Evolutionary conservation across 352 stramenopile genomes (phyloP).

Genomic region (Phytophthora syringae): DNA sequence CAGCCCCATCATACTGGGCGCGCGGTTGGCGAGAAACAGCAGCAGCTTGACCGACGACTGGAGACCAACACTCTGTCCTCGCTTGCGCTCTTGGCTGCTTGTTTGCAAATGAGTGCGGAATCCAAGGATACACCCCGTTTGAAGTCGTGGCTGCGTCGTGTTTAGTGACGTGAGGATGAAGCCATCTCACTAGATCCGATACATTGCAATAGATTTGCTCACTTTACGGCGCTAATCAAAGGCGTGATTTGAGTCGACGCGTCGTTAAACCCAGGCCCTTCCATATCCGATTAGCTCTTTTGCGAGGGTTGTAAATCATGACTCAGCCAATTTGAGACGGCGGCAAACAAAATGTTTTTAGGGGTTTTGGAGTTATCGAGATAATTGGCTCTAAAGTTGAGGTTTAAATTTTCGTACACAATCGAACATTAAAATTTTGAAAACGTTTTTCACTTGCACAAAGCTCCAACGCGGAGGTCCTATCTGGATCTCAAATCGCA

Average conservation of each 20-base stretch:
- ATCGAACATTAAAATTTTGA: too few species aligned
- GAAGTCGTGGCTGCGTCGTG: constrained; percentile 3
- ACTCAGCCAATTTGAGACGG: too few species aligned
- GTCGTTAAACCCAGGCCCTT: not conserved
- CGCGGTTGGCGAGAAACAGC: constrained; percentile 39
- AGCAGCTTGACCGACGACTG: constrained; percentile 36
- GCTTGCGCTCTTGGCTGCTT: constrained; percentile 9
- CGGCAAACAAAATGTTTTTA: too few species aligned
- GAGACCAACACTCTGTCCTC: constrained; percentile 27
- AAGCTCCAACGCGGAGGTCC: too few species aligned
- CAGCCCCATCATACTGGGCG: constrained; percentile 48
- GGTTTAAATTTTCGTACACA: too few species aligned
- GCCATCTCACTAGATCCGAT: not conserved
- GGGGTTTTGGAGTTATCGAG: too few species aligned
- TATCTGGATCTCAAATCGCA: too few species aligned
- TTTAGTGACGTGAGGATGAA: not conserved
- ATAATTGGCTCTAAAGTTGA: too few species aligned
- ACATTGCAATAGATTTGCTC: too few species aligned
- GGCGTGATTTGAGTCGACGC: not conserved
- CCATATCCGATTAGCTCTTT: not conserved
- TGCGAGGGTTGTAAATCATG: not conserved
- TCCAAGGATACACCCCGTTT: not conserved
- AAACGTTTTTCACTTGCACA: too few species aligned
- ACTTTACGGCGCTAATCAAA: not conserved
- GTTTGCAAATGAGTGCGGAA: constrained; percentile 21